phyloP scores from a whole-genome alignment of 345 rosid species.

The Microcos paniculata region DNA sequence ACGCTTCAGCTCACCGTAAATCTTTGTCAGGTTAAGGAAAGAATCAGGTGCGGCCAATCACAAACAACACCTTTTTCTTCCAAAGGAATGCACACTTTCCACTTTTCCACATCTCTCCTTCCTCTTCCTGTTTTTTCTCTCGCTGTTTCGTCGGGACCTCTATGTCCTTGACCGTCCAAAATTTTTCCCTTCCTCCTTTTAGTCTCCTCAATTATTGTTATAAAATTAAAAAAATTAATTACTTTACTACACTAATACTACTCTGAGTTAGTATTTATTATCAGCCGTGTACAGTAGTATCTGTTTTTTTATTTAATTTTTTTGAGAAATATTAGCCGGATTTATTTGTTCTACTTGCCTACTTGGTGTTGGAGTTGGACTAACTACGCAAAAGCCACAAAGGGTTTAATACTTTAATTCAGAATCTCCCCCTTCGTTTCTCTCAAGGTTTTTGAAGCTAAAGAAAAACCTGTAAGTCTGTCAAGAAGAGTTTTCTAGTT shows the following conservation, averaged over 20 bases:
- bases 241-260: too few relatives aligned
- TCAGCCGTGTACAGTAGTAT: neutral
- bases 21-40: neutral
- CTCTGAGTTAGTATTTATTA: too few relatives aligned
- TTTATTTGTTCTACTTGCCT: neutral
- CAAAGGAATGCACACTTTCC: neutral
- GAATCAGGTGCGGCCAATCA: neutral
- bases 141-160: neutral
- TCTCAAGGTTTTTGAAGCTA: slow-evolving; percentile 10
- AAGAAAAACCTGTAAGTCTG: neutral
- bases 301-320: neutral
- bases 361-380: neutral
- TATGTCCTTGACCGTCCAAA: neutral
- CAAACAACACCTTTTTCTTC: neutral
- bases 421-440: neutral
- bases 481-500: neutral
- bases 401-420: neutral
- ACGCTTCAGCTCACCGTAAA: neutral
- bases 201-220: neutral
- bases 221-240: too few relatives aligned
- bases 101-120: neutral
- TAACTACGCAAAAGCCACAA: neutral
- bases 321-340: neutral
- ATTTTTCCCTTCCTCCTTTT: neutral
- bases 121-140: neutral